phyloP scores from a whole-genome alignment of 1,284 basidiomycete genomes.

The Irpex sp. region DNA sequence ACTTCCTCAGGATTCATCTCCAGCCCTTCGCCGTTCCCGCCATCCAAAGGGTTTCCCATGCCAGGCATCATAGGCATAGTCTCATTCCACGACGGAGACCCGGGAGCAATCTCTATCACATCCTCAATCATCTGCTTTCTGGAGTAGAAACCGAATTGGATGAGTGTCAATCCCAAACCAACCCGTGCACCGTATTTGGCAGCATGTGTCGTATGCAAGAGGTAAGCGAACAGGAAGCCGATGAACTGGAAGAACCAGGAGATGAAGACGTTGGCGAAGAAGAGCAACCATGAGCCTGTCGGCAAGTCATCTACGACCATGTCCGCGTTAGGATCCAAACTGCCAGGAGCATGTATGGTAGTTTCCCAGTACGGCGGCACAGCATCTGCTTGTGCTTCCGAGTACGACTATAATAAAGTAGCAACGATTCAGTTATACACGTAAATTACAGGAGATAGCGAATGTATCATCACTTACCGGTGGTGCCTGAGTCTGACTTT shows the following conservation, averaged over 20 bases:
- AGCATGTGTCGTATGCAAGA: conserved; percentile 92
- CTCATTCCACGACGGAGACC: conserved; percentile 11
- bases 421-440: not conserved
- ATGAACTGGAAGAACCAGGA: conserved; percentile 97
- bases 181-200: conserved; percentile 93
- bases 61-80: conserved; percentile 8
- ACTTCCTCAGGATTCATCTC: conserved; percentile 35
- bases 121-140: conserved; percentile 29
- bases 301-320: conserved; percentile 77
- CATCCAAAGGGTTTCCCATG: not conserved
- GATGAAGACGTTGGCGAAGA: conserved; percentile 78
- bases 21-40: conserved; percentile 8
- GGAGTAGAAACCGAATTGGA: conserved; percentile 80
- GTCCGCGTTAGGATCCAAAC: conserved; percentile 48
- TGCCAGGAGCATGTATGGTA: conserved; percentile 76
- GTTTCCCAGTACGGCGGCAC: conserved; percentile 98
- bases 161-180: conserved; percentile 91
- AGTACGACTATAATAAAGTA: conserved; percentile 63
- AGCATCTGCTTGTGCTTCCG: conserved; percentile 84
- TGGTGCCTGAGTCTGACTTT: conserved; percentile 77
- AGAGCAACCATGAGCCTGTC: conserved; percentile 66
- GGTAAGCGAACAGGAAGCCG: conserved; percentile 91
- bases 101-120: conserved; percentile 16
- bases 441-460: not conserved
- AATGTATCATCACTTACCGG: conserved; percentile 53